Percentiles rank a stretch among this genome's conserved stretches.
Conservation (phyloP, 2,329 filamentous ascomycete species). For the Ceratocystis colombiana region DNA sequence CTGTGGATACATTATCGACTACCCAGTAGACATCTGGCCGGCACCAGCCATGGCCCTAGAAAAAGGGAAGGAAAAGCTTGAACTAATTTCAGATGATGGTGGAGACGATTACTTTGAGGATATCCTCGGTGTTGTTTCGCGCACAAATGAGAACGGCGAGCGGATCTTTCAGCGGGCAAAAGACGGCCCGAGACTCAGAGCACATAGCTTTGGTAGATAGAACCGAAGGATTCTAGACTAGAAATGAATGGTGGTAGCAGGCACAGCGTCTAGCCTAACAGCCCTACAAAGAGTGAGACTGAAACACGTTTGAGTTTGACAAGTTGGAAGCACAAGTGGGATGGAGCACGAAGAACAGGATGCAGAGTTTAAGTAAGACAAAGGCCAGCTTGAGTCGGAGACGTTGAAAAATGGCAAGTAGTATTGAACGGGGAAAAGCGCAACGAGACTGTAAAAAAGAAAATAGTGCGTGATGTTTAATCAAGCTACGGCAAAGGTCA, state of each 20-base stretch:
- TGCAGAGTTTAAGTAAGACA: not conserved
- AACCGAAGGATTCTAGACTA: not conserved
- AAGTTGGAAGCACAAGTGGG: not conserved
- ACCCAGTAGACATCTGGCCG: constrained; percentile 5
- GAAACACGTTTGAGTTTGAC: constrained; percentile 3
- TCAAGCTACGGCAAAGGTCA: constrained; percentile 19
- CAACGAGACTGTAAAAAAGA: constrained; percentile 4
- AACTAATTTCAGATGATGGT: constrained; percentile 18
- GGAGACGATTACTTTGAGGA: constrained; percentile 24
- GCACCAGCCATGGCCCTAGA: constrained; percentile 7
- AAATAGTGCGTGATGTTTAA: constrained; percentile 17
- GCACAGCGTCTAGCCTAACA: not conserved
- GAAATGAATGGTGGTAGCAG: not conserved
- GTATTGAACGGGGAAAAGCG: constrained; percentile 3
- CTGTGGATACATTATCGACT: constrained; percentile 22
- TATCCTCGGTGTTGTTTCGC: constrained; percentile 18
- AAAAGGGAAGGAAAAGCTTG: constrained; percentile 7
- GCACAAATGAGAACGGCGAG: not conserved
- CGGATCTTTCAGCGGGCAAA: not conserved
- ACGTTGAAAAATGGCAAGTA: constrained; percentile 7
- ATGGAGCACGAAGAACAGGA: not conserved
- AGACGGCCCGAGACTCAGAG: not conserved
- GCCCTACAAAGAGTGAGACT: not conserved
- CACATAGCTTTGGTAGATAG: not conserved
- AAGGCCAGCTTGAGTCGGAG: not conserved